Percentiles rank a stretch among this genome's conserved stretches.
Evolutionary conservation across 2,329 filamentous ascomycete genomes (phyloP).

Genomic region (Chaetomium strumarium): DNA sequence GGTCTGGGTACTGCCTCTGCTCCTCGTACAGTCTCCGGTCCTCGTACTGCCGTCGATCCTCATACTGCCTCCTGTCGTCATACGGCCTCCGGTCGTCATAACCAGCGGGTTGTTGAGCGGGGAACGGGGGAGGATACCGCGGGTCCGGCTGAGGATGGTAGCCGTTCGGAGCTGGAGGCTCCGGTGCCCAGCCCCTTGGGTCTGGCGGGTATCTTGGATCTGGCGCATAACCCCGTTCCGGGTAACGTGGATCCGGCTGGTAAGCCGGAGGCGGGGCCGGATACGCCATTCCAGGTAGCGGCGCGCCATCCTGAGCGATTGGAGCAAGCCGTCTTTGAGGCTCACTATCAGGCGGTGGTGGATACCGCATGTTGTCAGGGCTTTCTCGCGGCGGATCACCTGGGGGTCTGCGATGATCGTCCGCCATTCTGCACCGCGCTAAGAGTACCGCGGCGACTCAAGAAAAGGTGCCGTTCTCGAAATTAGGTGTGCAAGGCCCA

Average conservation of each 20-base stretch:
- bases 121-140: constrained; percentile 17
- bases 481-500: too few relatives aligned
- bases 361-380: constrained; percentile 38
- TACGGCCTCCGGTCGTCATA: constrained; percentile 19
- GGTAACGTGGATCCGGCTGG: constrained; percentile 15
- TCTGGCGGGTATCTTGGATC: constrained; percentile 22
- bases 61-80: constrained; percentile 18
- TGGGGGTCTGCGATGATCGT: constrained; percentile 31
- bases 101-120: constrained; percentile 12
- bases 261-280: constrained; percentile 26
- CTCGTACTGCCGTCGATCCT: constrained; percentile 17
- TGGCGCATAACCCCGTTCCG: constrained; percentile 28
- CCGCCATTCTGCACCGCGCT: constrained; percentile 30
- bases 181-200: constrained; percentile 19
- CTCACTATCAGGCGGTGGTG: constrained; percentile 37
- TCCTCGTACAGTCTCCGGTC: constrained; percentile 18
- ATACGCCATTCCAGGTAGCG: constrained; percentile 47
- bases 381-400: constrained; percentile 32
- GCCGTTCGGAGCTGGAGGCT: constrained; percentile 36
- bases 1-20: constrained; percentile 14
- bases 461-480: neutral
- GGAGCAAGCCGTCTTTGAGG: constrained; percentile 29
- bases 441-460: constrained; percentile 6
- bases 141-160: constrained; percentile 22
- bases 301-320: constrained; percentile 34